Evolutionary conservation across 2,329 filamentous ascomycete species (phyloP).

Genomic region (Rhinocladiella mackenziei): DNA sequence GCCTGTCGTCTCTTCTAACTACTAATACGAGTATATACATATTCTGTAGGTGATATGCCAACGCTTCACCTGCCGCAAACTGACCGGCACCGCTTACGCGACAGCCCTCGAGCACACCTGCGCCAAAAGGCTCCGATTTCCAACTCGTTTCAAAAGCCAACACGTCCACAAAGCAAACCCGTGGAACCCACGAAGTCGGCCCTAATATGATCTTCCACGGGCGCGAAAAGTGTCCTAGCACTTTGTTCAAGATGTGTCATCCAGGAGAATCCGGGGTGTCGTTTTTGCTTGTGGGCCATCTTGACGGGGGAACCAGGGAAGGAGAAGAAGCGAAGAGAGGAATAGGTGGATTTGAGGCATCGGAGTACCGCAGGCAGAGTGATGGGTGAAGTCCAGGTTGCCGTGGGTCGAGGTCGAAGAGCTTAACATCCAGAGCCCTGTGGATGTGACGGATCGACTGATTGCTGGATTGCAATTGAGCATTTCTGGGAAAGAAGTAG

Average conservation of each 20-base stretch:
- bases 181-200: neutral
- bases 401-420: neutral
- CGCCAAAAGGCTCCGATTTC: neutral
- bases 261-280: neutral
- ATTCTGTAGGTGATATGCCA: too few relatives aligned
- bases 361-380: neutral
- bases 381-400: neutral
- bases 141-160: neutral
- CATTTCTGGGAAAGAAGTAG: too few relatives aligned
- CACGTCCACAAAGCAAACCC: neutral
- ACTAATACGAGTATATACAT: too few relatives aligned
- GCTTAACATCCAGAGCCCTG: too few relatives aligned
- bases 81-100: too few relatives aligned
- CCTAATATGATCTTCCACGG: neutral
- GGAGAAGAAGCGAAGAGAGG: neutral
- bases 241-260: neutral
- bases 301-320: neutral
- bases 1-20: too few relatives aligned
- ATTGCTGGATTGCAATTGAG: too few relatives aligned
- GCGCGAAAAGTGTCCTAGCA: neutral
- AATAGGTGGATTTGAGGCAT: neutral
- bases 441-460: too few relatives aligned
- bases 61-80: neutral
- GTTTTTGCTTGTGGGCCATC: neutral
- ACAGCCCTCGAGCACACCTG: neutral